Base-by-base conservation (phyloP, 1,139 yeast species). In the Barnettozyma hawaiiensis region DNA sequence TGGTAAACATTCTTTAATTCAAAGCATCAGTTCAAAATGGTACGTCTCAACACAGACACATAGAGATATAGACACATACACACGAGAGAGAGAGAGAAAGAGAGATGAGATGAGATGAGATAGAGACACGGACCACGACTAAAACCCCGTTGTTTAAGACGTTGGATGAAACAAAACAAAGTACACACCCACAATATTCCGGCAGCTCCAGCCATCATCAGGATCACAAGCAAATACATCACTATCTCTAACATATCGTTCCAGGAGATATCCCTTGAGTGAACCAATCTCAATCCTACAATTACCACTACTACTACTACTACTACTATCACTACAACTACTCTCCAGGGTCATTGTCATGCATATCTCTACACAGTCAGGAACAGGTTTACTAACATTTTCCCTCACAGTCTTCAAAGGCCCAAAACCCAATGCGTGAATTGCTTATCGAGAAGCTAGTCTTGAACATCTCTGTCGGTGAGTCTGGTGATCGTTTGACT, bases 401-500 rank as follows among this genome's bases (percentile, higher is more conserved):
- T n/a, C n/a, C n/a, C 9, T n/a, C 10, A 34, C 45, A 55, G 71
- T 65, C 72, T 61, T 63, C 70, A 41, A 67, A 67, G 64, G 60
- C 72, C 53, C 72, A 67, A 63, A 82, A 82, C 73, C 76, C 86
- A 76, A 92, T 94, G 98, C 94, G 96, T 78, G 97, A 92, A 66
- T 81, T 94, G 77, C 92, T 85, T 79, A 92, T 92, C 78, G 97
- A 92, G 80, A 94, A 92, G 79, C 85, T 92, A 76, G 97, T 92
- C 75, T 86, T 92, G 76, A 94, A 92, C 94, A 92, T 92, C 77
- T 90, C 96, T 75, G 98, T 92, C 74, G 99, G 99, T 81, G 98
- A 92, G 78, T 90, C 97, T 75, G 99, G 99, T 82, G 99, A 92
- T 76, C 85, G 97, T 83, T 87, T 92, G 75, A 92, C 99, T 81